A percentile compares a stretch with the other conserved stretches of the same genome.
phyloP scores from a whole-genome alignment of 371 early-diverging fungal genomes.

The Lichtheimia ornata region DNA sequence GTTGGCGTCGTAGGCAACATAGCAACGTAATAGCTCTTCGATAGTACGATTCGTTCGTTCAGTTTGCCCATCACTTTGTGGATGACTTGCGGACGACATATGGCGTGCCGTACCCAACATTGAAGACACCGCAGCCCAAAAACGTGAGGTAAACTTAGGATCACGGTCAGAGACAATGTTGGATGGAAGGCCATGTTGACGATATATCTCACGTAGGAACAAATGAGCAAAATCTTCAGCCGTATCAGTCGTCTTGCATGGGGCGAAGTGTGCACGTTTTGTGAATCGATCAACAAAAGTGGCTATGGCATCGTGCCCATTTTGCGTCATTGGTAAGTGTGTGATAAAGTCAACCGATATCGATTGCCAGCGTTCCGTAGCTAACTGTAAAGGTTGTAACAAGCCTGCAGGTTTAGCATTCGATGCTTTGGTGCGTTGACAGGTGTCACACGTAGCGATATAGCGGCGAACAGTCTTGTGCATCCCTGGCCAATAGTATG shows the following conservation, averaged over 20 bases:
- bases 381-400: neutral
- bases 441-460: no score
- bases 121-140: neutral
- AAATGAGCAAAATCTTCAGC: slow-evolving; percentile 26
- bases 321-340: neutral
- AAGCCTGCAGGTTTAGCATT: neutral
- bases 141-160: slow-evolving; percentile 35
- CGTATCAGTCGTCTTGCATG: neutral
- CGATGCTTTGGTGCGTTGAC: neutral
- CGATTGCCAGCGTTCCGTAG: neutral
- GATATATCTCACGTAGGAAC: slow-evolving; percentile 33
- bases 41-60: neutral
- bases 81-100: neutral
- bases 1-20: neutral
- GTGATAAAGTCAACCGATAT: neutral
- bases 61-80: slow-evolving; percentile 4
- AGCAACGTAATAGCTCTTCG: neutral
- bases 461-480: no score
- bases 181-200: slow-evolving; percentile 40
- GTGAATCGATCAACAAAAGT: slow-evolving; percentile 1
- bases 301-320: neutral
- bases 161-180: slow-evolving; percentile 50
- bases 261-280: neutral
- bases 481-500: no score
- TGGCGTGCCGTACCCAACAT: neutral